Evolutionary conservation across 768 basidiomycete genomes (phyloP).

Genomic region (Trametes cubensis): DNA sequence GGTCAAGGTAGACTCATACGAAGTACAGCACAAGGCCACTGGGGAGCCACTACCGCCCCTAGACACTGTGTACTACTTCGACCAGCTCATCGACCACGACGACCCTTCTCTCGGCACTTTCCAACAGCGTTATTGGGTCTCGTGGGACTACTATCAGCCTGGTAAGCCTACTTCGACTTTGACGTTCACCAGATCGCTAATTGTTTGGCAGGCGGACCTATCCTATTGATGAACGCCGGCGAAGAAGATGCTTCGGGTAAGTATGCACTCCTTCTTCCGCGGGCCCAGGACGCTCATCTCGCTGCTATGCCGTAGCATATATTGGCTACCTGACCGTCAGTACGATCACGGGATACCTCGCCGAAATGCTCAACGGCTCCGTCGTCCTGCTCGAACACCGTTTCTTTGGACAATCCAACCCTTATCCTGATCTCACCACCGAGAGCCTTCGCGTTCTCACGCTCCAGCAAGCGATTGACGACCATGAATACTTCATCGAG

Average conservation of each 20-base stretch:
- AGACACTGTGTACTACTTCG: slow-evolving; percentile 52
- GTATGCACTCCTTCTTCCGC: slow-evolving; percentile 31
- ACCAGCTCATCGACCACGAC: slow-evolving; percentile 55
- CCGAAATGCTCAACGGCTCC: slow-evolving; percentile 65
- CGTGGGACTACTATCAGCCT: slow-evolving; percentile 63
- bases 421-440: slow-evolving; percentile 58
- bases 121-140: slow-evolving; percentile 73
- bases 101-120: slow-evolving; percentile 70
- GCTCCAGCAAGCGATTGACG: slow-evolving; percentile 75
- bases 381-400: slow-evolving; percentile 71
- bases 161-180: slow-evolving; percentile 24
- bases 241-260: slow-evolving; percentile 50
- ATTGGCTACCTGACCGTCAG: slow-evolving; percentile 59
- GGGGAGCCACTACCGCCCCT: slow-evolving; percentile 31
- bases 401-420: slow-evolving; percentile 76
- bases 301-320: slow-evolving; percentile 29
- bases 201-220: slow-evolving; percentile 47
- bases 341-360: slow-evolving; percentile 65
- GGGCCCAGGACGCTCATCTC: slow-evolving; percentile 6
- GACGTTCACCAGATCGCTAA: background rate
- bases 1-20: no score
- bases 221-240: slow-evolving; percentile 68
- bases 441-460: slow-evolving; percentile 62
- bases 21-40: no score
- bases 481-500: slow-evolving; percentile 69